phyloP scores from a whole-genome alignment of 1,284 basidiomycete genomes.

The Apiotrichum mycotoxinovorans region DNA sequence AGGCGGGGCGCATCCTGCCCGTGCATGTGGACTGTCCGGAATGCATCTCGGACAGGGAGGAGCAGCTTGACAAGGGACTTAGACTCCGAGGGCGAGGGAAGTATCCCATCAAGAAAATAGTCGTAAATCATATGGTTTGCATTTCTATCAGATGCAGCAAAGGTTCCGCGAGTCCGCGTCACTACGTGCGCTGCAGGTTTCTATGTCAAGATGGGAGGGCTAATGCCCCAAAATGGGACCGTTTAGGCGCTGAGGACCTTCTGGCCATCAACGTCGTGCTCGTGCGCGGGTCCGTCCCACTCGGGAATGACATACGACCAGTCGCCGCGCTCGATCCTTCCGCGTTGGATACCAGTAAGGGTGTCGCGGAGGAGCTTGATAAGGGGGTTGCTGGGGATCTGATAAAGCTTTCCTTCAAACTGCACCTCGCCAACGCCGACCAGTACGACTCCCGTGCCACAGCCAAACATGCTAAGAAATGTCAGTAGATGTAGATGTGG shows the following conservation, averaged over 20 bases:
- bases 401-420: slow-evolving; percentile 30
- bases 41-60: no score
- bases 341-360: slow-evolving; percentile 41
- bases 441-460: slow-evolving; percentile 41
- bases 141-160: no score
- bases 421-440: slow-evolving; percentile 36
- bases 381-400: slow-evolving; percentile 38
- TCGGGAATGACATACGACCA: slow-evolving; percentile 42
- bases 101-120: no score
- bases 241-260: slow-evolving; percentile 8
- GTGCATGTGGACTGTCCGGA: no score
- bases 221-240: not conserved
- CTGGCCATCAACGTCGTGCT: slow-evolving; percentile 22
- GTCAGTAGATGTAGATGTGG: not conserved
- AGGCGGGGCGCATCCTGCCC: no score
- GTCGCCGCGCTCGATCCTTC: slow-evolving; percentile 32
- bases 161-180: no score
- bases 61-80: no score
- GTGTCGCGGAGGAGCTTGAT: slow-evolving; percentile 41
- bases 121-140: no score
- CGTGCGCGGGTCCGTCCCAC: slow-evolving; percentile 25
- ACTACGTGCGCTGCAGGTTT: no score
- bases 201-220: no score
- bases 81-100: no score
- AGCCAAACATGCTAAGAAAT: slow-evolving; percentile 14